Evolutionary conservation across 805 yeast species (phyloP).

Genomic region (Gaillardinia entomophila): DNA sequence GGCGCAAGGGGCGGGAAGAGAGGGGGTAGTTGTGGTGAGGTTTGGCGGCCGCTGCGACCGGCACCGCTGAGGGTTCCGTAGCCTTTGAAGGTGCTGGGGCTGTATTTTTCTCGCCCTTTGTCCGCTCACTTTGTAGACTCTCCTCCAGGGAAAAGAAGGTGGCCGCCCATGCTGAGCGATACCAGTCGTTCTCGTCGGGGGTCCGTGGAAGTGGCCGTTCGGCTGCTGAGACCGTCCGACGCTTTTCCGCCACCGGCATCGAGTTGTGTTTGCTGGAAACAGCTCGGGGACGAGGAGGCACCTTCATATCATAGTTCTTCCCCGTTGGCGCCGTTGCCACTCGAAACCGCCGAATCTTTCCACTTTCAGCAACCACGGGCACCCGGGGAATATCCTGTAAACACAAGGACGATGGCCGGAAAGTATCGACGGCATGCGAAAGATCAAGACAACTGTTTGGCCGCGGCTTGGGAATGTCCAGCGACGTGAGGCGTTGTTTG

Average conservation of each 20-base stretch:
- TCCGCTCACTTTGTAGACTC: too few species aligned
- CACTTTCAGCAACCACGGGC: slow-evolving; percentile 18
- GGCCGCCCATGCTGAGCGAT: too few species aligned
- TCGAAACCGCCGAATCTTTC: slow-evolving; percentile 15
- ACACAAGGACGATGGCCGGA: slow-evolving; percentile 18
- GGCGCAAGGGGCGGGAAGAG: too few species aligned
- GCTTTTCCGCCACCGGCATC: slow-evolving; percentile 3
- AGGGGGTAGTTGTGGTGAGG: too few species aligned
- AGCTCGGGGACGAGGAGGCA: background rate
- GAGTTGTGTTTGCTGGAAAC: slow-evolving; percentile 1
- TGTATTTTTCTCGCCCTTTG: too few species aligned
- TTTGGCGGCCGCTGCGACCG: too few species aligned
- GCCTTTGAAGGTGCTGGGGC: too few species aligned
- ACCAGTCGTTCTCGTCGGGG: background rate
- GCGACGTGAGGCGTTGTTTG: slow-evolving; percentile 16
- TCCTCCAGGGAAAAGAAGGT: too few species aligned
- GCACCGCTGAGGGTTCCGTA: too few species aligned
- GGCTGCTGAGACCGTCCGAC: slow-evolving; percentile 2
- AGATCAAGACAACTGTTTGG: slow-evolving; percentile 23
- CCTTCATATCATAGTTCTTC: slow-evolving; percentile 1
- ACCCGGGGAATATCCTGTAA: slow-evolving; percentile 24
- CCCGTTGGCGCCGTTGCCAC: slow-evolving; percentile 18
- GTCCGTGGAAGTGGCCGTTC: background rate
- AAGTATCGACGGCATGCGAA: slow-evolving; percentile 20
- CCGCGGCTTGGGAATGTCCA: slow-evolving; percentile 18